Percentiles rank a stretch among this genome's conserved stretches.
Evolutionary conservation across 202 grass and related monocot genomes (phyloP).

Genomic region (Setaria italica): DNA sequence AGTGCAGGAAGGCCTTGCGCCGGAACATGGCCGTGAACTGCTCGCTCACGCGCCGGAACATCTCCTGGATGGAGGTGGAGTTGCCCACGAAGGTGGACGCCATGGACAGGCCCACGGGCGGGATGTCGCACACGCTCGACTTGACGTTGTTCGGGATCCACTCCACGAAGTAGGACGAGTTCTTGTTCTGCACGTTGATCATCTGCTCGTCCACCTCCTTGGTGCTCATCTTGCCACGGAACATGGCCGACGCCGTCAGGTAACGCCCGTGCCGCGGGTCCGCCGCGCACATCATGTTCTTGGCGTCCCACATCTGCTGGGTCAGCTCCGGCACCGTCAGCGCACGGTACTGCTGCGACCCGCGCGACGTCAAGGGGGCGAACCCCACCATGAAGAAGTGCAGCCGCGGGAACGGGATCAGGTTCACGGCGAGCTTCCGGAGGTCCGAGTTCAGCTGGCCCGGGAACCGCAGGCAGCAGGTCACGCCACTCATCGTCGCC

Average conservation of each 20-base stretch:
- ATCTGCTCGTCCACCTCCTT: slow-evolving; percentile 86
- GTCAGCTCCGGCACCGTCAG: slow-evolving; percentile 79
- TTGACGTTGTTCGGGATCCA: slow-evolving; percentile 85
- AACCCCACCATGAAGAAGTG: slow-evolving; percentile 94
- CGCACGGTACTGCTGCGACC: slow-evolving; percentile 73
- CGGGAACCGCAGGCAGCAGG: slow-evolving; percentile 72
- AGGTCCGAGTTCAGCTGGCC: slow-evolving; percentile 88
- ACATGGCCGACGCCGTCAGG: slow-evolving; percentile 70
- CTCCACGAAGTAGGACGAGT: slow-evolving; percentile 78
- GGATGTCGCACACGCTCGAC: slow-evolving; percentile 80
- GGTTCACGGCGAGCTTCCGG: slow-evolving; percentile 78
- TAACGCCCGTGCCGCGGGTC: slow-evolving; percentile 74
- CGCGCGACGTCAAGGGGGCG: slow-evolving; percentile 73
- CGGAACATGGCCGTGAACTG: slow-evolving; percentile 86
- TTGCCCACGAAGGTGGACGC: slow-evolving; percentile 74
- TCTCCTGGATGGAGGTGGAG: slow-evolving; percentile 81
- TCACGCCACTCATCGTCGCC: slow-evolving; percentile 74
- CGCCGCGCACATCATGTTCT: slow-evolving; percentile 90
- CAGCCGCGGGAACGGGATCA: slow-evolving; percentile 77
- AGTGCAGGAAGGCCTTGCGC: slow-evolving; percentile 76
- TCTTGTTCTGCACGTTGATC: slow-evolving; percentile 88
- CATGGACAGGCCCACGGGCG: slow-evolving; percentile 62
- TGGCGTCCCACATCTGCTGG: slow-evolving; percentile 91
- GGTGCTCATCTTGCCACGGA: slow-evolving; percentile 73
- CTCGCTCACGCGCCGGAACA: slow-evolving; percentile 79